Evolutionary conservation across 1,284 basidiomycete genomes (phyloP), one percentile per base, ranked within the genome.

Genomic region (Leccinum pachyderme): DNA sequence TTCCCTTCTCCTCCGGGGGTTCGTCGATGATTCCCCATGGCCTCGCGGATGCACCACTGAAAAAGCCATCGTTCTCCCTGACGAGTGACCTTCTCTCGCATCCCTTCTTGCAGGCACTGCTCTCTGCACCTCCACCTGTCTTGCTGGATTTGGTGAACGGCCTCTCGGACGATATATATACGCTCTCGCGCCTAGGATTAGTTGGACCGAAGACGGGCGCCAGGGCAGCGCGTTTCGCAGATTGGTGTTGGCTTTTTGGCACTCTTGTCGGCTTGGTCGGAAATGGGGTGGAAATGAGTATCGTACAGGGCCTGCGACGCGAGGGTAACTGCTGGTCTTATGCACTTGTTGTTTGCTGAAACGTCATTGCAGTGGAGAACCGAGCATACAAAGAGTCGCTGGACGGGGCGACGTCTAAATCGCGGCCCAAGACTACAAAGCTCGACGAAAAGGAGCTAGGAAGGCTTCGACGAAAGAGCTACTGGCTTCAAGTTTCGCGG

Each of bases 51-150:
- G 45, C 52, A 49, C 49, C 67, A 61, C 45, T 59, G 55, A 52
- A 61, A 31, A 65, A 59, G 18, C 24, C 49, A 11, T n/a, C 51
- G 0, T 43, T 53, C 2, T 55, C 66, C 5, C 53, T 58, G 35
- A 62, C 58, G 8, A 58, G 65, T 18, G 56, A 64, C 27, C 59
- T 69, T 32, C 43, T 69, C 39, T 72, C 67, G 28, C 69, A 81
- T 55, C 78, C 81, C 9, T 81, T 92, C 61, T 72, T 92, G 54
- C 84, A 88, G 59, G 81, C 87, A 3, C 72, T 91, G 53, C 75
- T 92, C 24, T 82, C 89, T 59, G 84, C 89, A 28, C 84, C 89
- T 13, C 90, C 89, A n/a, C 90, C 90, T 2, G 84, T 91, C n/a
- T 75, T 92, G 6, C 77, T 92, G 7, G 89, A 89, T 63, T 76